These are phyloP conservation scores for Acanthamoeba culbertsoni DNA, from an alignment of 208 protist genomes.

Conservation along the genomic window DNA sequence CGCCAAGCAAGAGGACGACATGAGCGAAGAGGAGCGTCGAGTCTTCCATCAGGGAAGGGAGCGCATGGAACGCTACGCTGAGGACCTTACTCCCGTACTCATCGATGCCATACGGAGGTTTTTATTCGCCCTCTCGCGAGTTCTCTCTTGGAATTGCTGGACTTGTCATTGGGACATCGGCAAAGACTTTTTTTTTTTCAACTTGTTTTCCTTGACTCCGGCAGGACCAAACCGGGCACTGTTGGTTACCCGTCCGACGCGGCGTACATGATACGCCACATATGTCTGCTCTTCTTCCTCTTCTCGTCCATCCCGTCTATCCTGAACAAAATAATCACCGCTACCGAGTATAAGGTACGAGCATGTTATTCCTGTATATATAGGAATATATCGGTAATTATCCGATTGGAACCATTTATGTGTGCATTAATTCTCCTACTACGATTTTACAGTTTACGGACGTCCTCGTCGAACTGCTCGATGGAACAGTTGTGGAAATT, in stretches of 20 bases:
- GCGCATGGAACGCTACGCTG: conserved; percentile 17
- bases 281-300: conserved; percentile 58
- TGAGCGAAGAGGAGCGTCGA: not conserved
- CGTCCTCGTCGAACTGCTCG: not conserved
- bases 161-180: not conserved
- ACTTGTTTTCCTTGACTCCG: not conserved
- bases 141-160: not conserved
- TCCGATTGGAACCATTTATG: too few relatives aligned
- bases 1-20: not conserved
- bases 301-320: conserved; percentile 44
- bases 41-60: not conserved
- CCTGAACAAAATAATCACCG: not conserved
- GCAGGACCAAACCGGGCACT: not conserved
- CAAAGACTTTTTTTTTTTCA: not conserved
- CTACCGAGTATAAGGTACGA: not conserved
- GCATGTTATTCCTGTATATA: not conserved
- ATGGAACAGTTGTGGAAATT: conserved; percentile 47
- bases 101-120: conserved; percentile 12
- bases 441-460: conserved; percentile 38
- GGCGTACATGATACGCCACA: conserved; percentile 61
- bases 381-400: too few relatives aligned
- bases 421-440: too few relatives aligned
- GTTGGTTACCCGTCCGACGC: conserved; percentile 25
- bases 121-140: not conserved
- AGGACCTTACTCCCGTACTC: conserved; percentile 14